Percentiles rank a stretch among this genome's conserved stretches.
phyloP scores from a whole-genome alignment of 2,329 filamentous ascomycete species.

The Sclerotinia nivalis region DNA sequence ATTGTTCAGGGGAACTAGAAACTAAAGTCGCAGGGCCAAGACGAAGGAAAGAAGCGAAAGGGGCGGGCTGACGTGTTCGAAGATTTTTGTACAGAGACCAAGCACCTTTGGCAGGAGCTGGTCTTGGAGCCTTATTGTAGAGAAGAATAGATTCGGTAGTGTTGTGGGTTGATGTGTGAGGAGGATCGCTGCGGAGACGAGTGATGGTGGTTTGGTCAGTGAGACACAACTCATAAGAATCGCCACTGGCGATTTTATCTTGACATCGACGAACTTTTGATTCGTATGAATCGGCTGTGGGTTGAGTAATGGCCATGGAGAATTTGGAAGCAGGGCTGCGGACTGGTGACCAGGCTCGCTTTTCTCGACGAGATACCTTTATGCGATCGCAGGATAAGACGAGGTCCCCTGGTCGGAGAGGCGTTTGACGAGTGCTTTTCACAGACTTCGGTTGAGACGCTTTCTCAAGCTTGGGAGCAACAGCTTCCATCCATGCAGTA shows the following conservation, averaged over 20 bases:
- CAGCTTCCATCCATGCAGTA: slow-evolving; percentile 28
- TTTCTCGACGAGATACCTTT: slow-evolving; percentile 21
- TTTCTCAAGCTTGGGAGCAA: slow-evolving; percentile 25
- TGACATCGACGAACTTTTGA: slow-evolving; percentile 43
- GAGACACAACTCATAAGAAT: slow-evolving; percentile 47
- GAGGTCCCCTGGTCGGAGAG: slow-evolving; percentile 15
- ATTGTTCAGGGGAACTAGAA: slow-evolving; percentile 86
- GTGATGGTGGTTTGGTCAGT: slow-evolving; percentile 41
- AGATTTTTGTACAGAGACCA: slow-evolving; percentile 41
- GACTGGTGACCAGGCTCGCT: slow-evolving; percentile 22
- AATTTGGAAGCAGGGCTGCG: not conserved
- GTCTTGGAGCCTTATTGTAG: slow-evolving; percentile 25
- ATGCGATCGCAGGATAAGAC: slow-evolving; percentile 17
- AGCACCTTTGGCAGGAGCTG: slow-evolving; percentile 24
- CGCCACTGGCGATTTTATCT: slow-evolving; percentile 42
- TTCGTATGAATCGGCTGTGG: slow-evolving; percentile 38
- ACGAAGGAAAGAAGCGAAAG: slow-evolving; percentile 74
- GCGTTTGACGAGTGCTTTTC: slow-evolving; percentile 12
- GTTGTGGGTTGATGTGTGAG: slow-evolving; percentile 14
- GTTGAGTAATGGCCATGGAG: slow-evolving; percentile 33
- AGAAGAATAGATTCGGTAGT: slow-evolving; percentile 21
- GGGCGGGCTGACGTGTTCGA: slow-evolving; percentile 39
- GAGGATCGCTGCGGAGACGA: slow-evolving; percentile 18
- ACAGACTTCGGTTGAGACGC: slow-evolving; percentile 19
- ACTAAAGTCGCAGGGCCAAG: slow-evolving; percentile 71